Evolutionary conservation across 805 yeast genomes (phyloP).

Genomic region (Komagataella ulmi): DNA sequence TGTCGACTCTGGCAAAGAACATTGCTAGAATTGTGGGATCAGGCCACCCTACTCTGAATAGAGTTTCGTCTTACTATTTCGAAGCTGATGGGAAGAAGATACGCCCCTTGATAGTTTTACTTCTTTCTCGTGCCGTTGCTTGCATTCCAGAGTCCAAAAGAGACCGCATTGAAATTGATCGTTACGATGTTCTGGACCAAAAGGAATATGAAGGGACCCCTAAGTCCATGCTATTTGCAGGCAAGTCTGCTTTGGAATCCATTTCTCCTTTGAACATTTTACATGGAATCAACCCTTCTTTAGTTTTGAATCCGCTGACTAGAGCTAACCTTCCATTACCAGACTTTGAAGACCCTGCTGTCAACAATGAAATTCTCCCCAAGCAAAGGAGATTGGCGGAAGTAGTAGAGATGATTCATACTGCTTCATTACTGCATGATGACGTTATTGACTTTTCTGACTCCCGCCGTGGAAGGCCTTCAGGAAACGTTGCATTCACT

Average conservation of each 20-base stretch:
- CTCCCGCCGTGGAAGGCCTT: conserved; percentile 78
- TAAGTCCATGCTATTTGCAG: conserved; percentile 38
- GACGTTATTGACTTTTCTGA: conserved; percentile 91
- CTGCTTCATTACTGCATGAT: conserved; percentile 90
- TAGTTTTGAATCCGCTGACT: conserved; percentile 70
- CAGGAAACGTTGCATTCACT: conserved; percentile 87
- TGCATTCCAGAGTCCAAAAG: conserved; percentile 61
- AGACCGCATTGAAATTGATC: conserved; percentile 48
- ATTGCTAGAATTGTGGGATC: conserved; percentile 82
- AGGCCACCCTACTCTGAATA: conserved; percentile 85
- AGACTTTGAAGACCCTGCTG: conserved; percentile 30
- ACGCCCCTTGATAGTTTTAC: conserved; percentile 77
- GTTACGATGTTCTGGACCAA: conserved; percentile 52
- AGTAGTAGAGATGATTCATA: conserved; percentile 96
- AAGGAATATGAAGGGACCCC: conserved; percentile 49
- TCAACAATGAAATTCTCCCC: conserved; percentile 71
- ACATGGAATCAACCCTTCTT: conserved; percentile 83
- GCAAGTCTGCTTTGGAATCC: conserved; percentile 44
- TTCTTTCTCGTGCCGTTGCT: conserved; percentile 70
- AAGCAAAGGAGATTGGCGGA: conserved; percentile 93
- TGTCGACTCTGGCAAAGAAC: conserved; percentile 78
- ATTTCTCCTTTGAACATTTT: conserved; percentile 73
- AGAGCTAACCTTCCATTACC: conserved; percentile 68
- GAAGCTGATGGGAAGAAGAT: conserved; percentile 95
- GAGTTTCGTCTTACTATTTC: conserved; percentile 89